Evolutionary conservation across 768 basidiomycete genomes (phyloP), one percentile per base, ranked within the genome.

Genomic region (Pulveroboletus sp.): DNA sequence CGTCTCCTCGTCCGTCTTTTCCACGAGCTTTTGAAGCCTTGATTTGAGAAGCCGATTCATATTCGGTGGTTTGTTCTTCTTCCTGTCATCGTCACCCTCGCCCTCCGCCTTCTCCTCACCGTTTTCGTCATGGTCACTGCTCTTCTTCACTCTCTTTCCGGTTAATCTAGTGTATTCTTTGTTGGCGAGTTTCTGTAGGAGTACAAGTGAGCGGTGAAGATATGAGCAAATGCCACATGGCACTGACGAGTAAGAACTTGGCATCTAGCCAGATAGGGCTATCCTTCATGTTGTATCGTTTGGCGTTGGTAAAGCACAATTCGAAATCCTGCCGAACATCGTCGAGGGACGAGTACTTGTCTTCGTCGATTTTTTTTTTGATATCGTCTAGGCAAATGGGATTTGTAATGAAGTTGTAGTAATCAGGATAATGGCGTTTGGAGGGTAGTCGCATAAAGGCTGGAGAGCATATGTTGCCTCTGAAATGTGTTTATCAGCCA

Each of bases 381-480:
- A 96, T 92, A 56, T 94, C 90, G 39, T 91, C 87, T 44, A 96
- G 74, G 26, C 89, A 84, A 58, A 96, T 90, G 28, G 94, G 93
- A 24, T 79, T 74, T 58, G 82, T 74, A 63, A 94, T 95, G 56
- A 84, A 53, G 21, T 69, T 64, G 69, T 94, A 96, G 70, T 97
- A 97, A 72, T 94, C 93, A 36, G 91, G 81, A 68, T 89, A 91
- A 50, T 74, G 73, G 50, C 82, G 79, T 69, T 83, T 87, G 39
- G 81, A 76, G 17, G 87, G 87, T 56, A 82, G 77, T 51, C 77
- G 79, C 61, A 85, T 65, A 67, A 91, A 93, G 59, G 80, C 80
- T 53, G 71, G 55, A 24, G 86, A 81, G 50, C 88, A 72, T 56
- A 71, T 64, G 53, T 80, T 77, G 58, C 84, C 87, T 53, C 88